phyloP scores from a whole-genome alignment of 768 basidiomycete species.

The Serendipita sp. region DNA sequence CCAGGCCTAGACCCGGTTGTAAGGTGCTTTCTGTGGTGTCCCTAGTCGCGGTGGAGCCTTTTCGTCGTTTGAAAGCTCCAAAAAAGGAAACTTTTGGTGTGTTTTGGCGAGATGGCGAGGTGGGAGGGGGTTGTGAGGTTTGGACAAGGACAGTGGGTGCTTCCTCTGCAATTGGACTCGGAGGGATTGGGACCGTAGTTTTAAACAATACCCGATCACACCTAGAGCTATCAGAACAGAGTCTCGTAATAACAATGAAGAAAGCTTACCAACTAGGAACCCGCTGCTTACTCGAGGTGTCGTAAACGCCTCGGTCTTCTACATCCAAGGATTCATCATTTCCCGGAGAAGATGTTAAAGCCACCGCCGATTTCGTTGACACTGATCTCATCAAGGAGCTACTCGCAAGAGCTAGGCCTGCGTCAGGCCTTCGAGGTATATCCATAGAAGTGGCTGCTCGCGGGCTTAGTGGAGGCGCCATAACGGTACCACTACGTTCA shows the following conservation, averaged over 20 bases:
- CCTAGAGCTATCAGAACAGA: conserved; percentile 24
- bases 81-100: neutral
- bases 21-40: neutral
- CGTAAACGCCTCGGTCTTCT: conserved; percentile 53
- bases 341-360: conserved; percentile 17
- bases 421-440: neutral
- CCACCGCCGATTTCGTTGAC: neutral
- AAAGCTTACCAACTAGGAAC: conserved; percentile 63
- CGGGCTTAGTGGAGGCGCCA: neutral
- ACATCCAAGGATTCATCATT: conserved; percentile 24
- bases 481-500: conserved; percentile 1
- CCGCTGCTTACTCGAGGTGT: conserved; percentile 63
- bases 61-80: neutral
- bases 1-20: neutral
- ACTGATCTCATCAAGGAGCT: conserved; percentile 2
- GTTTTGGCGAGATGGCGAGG: neutral
- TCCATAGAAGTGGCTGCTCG: neutral
- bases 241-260: neutral
- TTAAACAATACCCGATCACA: conserved; percentile 80
- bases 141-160: neutral
- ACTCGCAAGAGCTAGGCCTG: neutral
- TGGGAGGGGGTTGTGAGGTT: neutral
- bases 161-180: neutral
- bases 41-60: neutral
- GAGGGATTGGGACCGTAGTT: conserved; percentile 31